These are phyloP conservation scores for Phyllachora maydis DNA, from an alignment of 2,329 filamentous ascomycete genomes.

Conservation along the genomic window DNA sequence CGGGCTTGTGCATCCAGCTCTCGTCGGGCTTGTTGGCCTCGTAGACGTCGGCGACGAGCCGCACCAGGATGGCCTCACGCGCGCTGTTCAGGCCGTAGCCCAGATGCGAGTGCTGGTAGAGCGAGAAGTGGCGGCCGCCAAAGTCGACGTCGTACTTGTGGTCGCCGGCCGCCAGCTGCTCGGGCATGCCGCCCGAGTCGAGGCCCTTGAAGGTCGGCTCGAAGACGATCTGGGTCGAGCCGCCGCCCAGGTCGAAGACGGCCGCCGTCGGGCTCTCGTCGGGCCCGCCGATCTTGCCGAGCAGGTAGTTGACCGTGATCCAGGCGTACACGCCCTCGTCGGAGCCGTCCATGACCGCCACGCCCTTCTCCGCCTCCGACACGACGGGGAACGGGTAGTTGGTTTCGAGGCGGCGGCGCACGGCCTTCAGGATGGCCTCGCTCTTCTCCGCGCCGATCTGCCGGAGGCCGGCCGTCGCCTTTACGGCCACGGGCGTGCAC, in stretches of 20 bases:
- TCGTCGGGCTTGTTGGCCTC: conserved; percentile 36
- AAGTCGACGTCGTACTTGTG: conserved; percentile 91
- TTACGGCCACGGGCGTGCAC: conserved; percentile 94
- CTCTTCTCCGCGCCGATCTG: conserved; percentile 68
- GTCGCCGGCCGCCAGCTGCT: conserved; percentile 69
- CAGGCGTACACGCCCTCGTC: conserved; percentile 97
- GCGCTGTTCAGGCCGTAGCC: conserved; percentile 95
- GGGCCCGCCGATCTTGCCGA: conserved; percentile 89
- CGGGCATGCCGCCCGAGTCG: conserved; percentile 58
- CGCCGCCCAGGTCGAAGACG: conserved; percentile 88
- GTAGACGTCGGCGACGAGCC: conserved; percentile 52
- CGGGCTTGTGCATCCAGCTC: conserved; percentile 47
- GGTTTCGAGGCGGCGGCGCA: conserved; percentile 66
- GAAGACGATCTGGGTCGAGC: conserved; percentile 96
- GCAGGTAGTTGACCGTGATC: conserved; percentile 97
- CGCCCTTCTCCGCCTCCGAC: conserved; percentile 62
- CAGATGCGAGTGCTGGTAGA: conserved; percentile 97
- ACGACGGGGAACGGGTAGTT: conserved; percentile 91
- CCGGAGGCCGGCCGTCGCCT: conserved; percentile 86
- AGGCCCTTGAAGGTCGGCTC: conserved; percentile 75
- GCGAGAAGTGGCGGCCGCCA: conserved; percentile 71
- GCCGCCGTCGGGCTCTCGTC: conserved; percentile 83
- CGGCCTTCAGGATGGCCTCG: conserved; percentile 66
- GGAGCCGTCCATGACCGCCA: conserved; percentile 92
- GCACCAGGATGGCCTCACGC: conserved; percentile 64